Evolutionary conservation across 495 filamentous ascomycete genomes (phyloP), one percentile per base, ranked within the genome.

Genomic region (Podospora tetraspora): DNA sequence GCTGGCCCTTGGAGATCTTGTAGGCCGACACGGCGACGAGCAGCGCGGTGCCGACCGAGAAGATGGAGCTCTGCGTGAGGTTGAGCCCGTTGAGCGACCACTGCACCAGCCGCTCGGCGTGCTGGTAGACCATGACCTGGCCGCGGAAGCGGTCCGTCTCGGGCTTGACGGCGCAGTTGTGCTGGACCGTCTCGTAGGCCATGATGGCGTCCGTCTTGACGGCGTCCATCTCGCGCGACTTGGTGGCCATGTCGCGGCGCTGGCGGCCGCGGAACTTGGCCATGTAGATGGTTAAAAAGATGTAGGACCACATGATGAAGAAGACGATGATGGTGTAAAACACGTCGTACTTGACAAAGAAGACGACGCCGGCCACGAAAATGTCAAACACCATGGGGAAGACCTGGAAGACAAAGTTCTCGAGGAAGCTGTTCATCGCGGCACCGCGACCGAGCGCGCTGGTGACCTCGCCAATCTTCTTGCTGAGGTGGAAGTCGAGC

Each of bases 191-290:
- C 78, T 97, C 94, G 75, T 97, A 97, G 12, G 92, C 93, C 56
- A 92, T 87, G 85, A 97, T 94, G 0, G 94, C 96, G 72, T 97
- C 94, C 69, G 96, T 97, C 80, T 97, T 97, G 62, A 97, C 92
- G 16, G 94, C 94, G 73, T 97, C 93, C 81, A 96, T 91, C 77
- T 96, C 91, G 66, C 94, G 85, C 65, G 90, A 90, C 19, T 91
- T 89, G 74, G 94, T 96, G 58, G 91, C 91, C 91, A 97, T 97
- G 69, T 93, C 86, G 59, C 94, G 82, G 71, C 93, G 85, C 69
- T 95, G 91, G 74, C 92, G 90, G 7, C 90, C 91, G 67, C 94
- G 84, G 87, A 91, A 95, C 66, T 92, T 89, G n/a, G 94, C 93
- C 89, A 97, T 91, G 64, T 92, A 90, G 64, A 97, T 90, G 7